Conservation (phyloP, 2,329 filamentous ascomycete species). For the Achaetomium macrosporum region DNA sequence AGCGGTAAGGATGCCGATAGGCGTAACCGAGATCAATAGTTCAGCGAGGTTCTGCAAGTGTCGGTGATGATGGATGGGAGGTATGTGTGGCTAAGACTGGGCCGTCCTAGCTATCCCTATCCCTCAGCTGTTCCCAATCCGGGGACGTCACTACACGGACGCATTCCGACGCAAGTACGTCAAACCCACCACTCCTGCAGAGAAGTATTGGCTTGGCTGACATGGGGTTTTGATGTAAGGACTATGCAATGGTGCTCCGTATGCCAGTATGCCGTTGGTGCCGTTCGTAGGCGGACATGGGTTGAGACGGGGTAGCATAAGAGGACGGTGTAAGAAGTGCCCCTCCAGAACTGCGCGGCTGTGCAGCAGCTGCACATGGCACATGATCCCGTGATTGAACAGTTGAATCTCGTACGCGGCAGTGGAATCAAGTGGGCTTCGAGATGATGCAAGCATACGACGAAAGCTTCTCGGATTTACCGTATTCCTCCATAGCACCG, state of each 20-base stretch:
- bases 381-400: slow-evolving; percentile 6
- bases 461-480: not conserved
- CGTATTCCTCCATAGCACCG: not conserved
- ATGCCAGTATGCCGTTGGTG: not conserved
- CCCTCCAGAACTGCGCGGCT: not conserved
- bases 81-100: not conserved
- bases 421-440: not conserved
- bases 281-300: not conserved
- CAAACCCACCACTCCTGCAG: slow-evolving; percentile 1
- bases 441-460: not conserved
- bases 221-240: not conserved
- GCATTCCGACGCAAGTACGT: not conserved
- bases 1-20: not conserved
- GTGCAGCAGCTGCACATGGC: not conserved
- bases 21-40: slow-evolving; percentile 20
- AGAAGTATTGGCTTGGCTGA: slow-evolving; percentile 21
- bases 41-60: slow-evolving; percentile 9
- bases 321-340: not conserved
- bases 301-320: not conserved
- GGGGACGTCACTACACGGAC: not conserved
- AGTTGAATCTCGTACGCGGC: not conserved
- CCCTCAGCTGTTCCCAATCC: not conserved
- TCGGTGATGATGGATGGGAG: not conserved
- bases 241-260: not conserved
- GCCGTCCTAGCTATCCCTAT: not conserved